Conservation (phyloP, 2,329 filamentous ascomycete genomes). For the Magnaporthiopsis rhizophila region DNA sequence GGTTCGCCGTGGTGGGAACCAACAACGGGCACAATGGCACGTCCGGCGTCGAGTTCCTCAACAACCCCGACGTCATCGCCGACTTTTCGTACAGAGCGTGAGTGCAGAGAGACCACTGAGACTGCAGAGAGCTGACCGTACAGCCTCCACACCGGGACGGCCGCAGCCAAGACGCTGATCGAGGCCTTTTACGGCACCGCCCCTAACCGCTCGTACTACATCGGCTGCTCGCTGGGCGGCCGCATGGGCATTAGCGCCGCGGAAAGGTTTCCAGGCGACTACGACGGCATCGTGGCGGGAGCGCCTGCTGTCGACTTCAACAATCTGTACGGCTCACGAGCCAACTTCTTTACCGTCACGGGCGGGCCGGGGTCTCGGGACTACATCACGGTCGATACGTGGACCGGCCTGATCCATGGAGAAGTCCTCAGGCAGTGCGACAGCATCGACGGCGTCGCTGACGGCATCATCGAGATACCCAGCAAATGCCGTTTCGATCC, state of each 20-base stretch:
- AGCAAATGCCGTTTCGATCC: constrained; percentile 10
- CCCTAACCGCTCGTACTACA: constrained; percentile 40
- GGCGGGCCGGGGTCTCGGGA: constrained; percentile 18
- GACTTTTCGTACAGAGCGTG: constrained; percentile 28
- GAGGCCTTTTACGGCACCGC: constrained; percentile 35
- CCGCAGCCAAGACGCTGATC: constrained; percentile 38
- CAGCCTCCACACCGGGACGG: constrained; percentile 37
- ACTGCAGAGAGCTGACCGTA: neutral
- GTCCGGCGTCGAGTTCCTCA: constrained; percentile 21
- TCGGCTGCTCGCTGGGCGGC: constrained; percentile 53
- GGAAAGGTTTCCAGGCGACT: constrained; percentile 46
- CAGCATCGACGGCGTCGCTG: constrained; percentile 9
- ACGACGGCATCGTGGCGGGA: constrained; percentile 48
- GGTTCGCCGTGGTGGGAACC: constrained; percentile 39
- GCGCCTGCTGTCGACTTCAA: constrained; percentile 31
- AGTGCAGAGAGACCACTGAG: neutral
- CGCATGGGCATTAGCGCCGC: constrained; percentile 48
- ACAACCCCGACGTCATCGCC: constrained; percentile 26
- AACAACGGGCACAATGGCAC: constrained; percentile 45
- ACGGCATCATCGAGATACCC: constrained; percentile 12
- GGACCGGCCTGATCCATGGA: constrained; percentile 9
- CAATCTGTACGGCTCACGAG: constrained; percentile 25
- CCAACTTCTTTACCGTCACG: constrained; percentile 34
- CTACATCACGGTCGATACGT: constrained; percentile 8
- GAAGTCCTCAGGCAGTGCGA: constrained; percentile 11